A percentile compares a stretch with the other conserved stretches of the same genome.
phyloP scores from a whole-genome alignment of 305 asterid species.

The Nicotiana rustica region DNA sequence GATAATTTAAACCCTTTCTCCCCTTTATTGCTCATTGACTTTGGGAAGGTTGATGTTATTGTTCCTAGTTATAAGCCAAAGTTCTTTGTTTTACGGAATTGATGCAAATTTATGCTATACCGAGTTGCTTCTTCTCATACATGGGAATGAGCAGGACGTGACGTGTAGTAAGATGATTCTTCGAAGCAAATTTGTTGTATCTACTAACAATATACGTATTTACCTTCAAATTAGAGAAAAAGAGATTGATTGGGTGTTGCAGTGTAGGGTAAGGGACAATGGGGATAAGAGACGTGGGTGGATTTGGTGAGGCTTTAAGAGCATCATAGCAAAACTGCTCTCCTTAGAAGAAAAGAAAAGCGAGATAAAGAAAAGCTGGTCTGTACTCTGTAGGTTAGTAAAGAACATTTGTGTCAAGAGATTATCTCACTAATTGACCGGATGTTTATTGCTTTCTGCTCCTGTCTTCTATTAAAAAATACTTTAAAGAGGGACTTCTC shows the following conservation, averaged over 20 bases:
- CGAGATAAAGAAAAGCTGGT: background rate
- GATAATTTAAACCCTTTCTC: background rate
- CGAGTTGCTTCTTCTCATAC: background rate
- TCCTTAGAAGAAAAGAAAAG: background rate
- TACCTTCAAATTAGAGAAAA: background rate
- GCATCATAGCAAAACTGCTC: background rate
- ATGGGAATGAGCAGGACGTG: background rate
- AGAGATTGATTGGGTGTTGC: background rate
- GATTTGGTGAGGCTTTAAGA: background rate
- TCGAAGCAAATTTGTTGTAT: background rate
- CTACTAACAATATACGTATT: background rate
- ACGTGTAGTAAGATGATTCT: background rate
- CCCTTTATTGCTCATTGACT: slow-evolving; percentile 4
- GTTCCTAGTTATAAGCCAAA: background rate
- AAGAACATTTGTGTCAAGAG: background rate
- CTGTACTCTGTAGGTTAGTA: background rate
- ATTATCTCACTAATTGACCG: background rate
- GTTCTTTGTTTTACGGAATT: background rate
- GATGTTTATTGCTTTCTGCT: slow-evolving; percentile 8
- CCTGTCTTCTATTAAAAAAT: background rate
- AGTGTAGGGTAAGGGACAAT: background rate
- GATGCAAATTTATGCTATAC: background rate
- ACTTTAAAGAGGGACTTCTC: background rate
- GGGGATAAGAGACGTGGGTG: background rate
- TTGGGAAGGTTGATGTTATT: slow-evolving; percentile 20